Percentiles rank a stretch among this genome's conserved stretches.
phyloP scores from a whole-genome alignment of 2,329 filamentous ascomycete genomes.

The Cryphonectria nitschkei region DNA sequence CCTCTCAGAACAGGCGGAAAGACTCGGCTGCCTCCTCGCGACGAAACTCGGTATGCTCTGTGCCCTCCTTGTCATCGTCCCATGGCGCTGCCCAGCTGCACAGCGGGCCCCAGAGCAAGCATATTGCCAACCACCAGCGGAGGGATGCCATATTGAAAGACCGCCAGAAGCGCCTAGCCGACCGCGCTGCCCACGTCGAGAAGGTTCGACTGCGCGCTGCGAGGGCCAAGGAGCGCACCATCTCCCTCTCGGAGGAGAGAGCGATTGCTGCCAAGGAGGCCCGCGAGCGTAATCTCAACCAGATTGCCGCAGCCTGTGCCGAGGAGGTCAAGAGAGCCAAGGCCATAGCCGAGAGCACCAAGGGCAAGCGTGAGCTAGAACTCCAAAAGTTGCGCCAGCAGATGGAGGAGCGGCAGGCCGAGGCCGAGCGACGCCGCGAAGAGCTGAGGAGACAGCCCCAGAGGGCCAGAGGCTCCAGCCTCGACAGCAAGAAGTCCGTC shows the following conservation, averaged over 20 bases:
- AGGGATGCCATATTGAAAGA: constrained; percentile 81
- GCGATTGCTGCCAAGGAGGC: constrained; percentile 78
- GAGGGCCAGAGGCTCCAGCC: constrained; percentile 47
- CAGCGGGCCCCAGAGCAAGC: constrained; percentile 70
- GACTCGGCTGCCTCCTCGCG: constrained; percentile 78
- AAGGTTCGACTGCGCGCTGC: constrained; percentile 79
- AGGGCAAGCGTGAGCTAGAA: constrained; percentile 77
- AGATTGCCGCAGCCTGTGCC: constrained; percentile 79
- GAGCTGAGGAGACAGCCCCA: constrained; percentile 62
- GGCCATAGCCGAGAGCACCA: constrained; percentile 80
- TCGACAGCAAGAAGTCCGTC: constrained; percentile 52
- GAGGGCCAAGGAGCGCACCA: constrained; percentile 70
- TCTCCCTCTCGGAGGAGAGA: constrained; percentile 71
- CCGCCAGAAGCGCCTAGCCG: constrained; percentile 77
- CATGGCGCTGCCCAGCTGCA: constrained; percentile 58
- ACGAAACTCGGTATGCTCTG: constrained; percentile 78
- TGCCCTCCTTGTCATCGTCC: constrained; percentile 68
- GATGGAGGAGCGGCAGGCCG: constrained; percentile 79
- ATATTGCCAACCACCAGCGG: constrained; percentile 78
- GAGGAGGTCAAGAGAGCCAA: constrained; percentile 84
- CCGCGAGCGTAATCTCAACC: constrained; percentile 78
- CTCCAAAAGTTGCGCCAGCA: constrained; percentile 70
- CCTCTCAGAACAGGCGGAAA: constrained; percentile 68
- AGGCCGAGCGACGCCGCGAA: constrained; percentile 73
- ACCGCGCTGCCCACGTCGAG: constrained; percentile 80